Conservation (phyloP, 768 basidiomycete genomes). For the Flagelloscypha sp. region DNA sequence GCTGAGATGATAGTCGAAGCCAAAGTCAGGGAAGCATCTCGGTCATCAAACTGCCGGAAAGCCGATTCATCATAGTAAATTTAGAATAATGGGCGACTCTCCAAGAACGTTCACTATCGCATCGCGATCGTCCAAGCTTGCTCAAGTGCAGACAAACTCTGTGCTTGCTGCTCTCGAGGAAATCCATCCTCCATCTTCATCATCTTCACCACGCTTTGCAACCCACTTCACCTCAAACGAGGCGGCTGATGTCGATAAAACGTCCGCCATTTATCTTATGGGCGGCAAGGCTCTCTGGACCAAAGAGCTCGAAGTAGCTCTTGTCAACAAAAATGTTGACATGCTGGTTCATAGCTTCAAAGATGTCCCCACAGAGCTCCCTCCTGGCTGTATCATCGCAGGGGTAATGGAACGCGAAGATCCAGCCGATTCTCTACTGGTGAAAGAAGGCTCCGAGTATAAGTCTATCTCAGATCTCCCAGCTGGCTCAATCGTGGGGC, state of each 20-base stretch:
- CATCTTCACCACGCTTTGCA: slow-evolving; percentile 31
- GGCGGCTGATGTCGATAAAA: slow-evolving; percentile 83
- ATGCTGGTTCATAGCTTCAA: slow-evolving; percentile 91
- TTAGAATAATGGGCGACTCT: slow-evolving; percentile 1
- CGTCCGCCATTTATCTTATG: slow-evolving; percentile 75
- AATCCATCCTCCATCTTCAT: slow-evolving; percentile 40
- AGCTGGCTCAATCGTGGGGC: slow-evolving; percentile 82
- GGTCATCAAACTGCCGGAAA: too few relatives aligned
- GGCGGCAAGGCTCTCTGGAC: slow-evolving; percentile 96
- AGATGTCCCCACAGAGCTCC: slow-evolving; percentile 85
- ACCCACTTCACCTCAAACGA: slow-evolving; percentile 53
- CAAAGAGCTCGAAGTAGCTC: slow-evolving; percentile 84
- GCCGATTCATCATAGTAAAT: too few relatives aligned
- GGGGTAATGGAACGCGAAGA: slow-evolving; percentile 84
- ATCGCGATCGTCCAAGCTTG: slow-evolving; percentile 81
- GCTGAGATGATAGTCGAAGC: too few relatives aligned
- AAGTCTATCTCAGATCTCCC: slow-evolving; percentile 77
- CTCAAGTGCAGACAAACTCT: slow-evolving; percentile 81
- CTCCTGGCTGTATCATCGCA: slow-evolving; percentile 76
- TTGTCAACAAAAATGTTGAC: slow-evolving; percentile 68
- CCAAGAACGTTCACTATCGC: slow-evolving; percentile 63
- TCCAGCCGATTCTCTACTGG: slow-evolving; percentile 81
- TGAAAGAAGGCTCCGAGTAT: slow-evolving; percentile 64
- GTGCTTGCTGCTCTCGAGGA: slow-evolving; percentile 58
- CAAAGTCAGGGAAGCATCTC: too few relatives aligned